phyloP scores from a whole-genome alignment of 345 rosid species.

The rapeseed (Brassica napus) region Da-Ae NC_063436.1:20241001-20241500 shows the following conservation, averaged over 20 bases:
- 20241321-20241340: constrained; percentile 58
- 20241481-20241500: constrained; percentile 11
- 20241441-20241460: background rate
- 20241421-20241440: background rate
- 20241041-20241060: constrained; percentile 64
- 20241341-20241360: constrained; percentile 99
- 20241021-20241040: constrained; percentile 40
- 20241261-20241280: background rate
- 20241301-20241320: constrained; percentile 99
- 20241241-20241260: constrained; percentile 48
- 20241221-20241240: constrained; percentile 68
- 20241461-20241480: background rate
- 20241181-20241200: constrained; percentile 76
- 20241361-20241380: constrained; percentile 72
- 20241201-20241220: constrained; percentile 80
- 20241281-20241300: constrained; percentile 98
- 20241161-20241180: constrained; percentile 67
- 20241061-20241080: constrained; percentile 76
- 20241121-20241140: background rate
- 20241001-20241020: constrained; percentile 99
- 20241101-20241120: background rate
- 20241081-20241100: constrained; percentile 38
- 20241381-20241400: constrained; percentile 30
- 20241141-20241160: background rate
- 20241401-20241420: background rate